phyloP scores from a whole-genome alignment of 169 alveolate species.

The Toxoplasma gondii region DNA sequence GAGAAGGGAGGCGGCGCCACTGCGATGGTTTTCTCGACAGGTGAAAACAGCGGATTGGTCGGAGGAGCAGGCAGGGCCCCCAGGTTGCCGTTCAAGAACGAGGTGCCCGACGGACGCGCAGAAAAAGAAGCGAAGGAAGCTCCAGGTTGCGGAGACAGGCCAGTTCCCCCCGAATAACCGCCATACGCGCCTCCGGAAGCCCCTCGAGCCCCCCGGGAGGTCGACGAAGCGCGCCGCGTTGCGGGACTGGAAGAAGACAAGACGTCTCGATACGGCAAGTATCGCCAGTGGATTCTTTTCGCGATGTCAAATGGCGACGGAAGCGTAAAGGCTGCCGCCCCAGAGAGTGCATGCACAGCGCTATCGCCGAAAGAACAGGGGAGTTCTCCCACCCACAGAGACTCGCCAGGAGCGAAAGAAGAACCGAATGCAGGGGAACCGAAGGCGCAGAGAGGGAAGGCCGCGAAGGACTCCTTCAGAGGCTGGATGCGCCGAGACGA shows the following conservation, averaged over 20 bases:
- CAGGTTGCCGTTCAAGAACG: neutral
- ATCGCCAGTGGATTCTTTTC: conserved; percentile 12
- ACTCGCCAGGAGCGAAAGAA: neutral
- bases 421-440: neutral
- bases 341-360: neutral
- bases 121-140: neutral
- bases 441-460: neutral
- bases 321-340: neutral
- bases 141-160: neutral
- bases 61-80: neutral
- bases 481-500: neutral
- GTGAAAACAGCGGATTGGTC: neutral
- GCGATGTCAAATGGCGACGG: conserved; percentile 23
- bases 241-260: neutral
- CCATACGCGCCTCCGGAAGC: neutral
- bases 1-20: neutral
- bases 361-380: neutral
- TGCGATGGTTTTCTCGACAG: conserved; percentile 24
- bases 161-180: too few species aligned
- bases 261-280: conserved; percentile 11
- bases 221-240: neutral
- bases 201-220: neutral
- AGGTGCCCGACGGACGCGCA: neutral
- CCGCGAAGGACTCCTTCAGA: conserved; percentile 19
- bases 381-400: neutral